Evolutionary conservation across 352 stramenopile species (phyloP).

Genomic region (Pythium aquatile): DNA sequence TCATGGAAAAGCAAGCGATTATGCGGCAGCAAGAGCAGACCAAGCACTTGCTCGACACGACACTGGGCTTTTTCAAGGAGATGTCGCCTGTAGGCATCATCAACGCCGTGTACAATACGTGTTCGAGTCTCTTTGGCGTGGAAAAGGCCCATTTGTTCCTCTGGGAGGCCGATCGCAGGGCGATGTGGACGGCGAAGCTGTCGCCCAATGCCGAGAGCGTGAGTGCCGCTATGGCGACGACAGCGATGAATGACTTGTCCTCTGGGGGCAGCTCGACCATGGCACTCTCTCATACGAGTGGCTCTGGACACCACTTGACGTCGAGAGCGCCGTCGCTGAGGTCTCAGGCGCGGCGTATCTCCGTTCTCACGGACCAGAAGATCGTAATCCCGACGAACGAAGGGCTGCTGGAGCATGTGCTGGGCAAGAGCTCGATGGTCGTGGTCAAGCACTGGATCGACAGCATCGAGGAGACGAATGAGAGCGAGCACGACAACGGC

Average conservation of each 20-base stretch:
- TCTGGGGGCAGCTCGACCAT: not conserved
- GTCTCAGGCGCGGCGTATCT: slow-evolving; percentile 47
- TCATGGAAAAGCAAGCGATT: slow-evolving; percentile 67
- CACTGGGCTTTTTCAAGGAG: slow-evolving; percentile 80
- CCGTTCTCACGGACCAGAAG: slow-evolving; percentile 59
- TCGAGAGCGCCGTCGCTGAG: slow-evolving; percentile 13
- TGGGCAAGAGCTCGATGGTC: slow-evolving; percentile 42
- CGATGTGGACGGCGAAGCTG: slow-evolving; percentile 77
- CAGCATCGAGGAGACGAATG: slow-evolving; percentile 11
- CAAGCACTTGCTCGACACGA: slow-evolving; percentile 57
- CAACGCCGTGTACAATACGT: slow-evolving; percentile 80
- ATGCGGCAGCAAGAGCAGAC: slow-evolving; percentile 68
- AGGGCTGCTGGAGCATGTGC: slow-evolving; percentile 58
- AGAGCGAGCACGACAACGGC: slow-evolving; percentile 1
- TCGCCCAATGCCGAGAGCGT: slow-evolving; percentile 28
- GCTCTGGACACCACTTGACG: not conserved
- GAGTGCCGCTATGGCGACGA: slow-evolving; percentile 5
- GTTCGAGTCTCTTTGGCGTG: slow-evolving; percentile 57
- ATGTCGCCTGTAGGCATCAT: slow-evolving; percentile 77
- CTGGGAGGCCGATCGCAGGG: slow-evolving; percentile 44
- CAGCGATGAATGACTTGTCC: not conserved
- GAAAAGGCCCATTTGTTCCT: slow-evolving; percentile 67
- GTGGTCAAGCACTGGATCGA: slow-evolving; percentile 58
- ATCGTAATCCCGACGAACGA: slow-evolving; percentile 48
- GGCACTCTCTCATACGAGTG: not conserved